These are phyloP conservation scores for Suhomyces taliae DNA, from an alignment of 1,139 yeast species.

Conservation along the genomic window DNA sequence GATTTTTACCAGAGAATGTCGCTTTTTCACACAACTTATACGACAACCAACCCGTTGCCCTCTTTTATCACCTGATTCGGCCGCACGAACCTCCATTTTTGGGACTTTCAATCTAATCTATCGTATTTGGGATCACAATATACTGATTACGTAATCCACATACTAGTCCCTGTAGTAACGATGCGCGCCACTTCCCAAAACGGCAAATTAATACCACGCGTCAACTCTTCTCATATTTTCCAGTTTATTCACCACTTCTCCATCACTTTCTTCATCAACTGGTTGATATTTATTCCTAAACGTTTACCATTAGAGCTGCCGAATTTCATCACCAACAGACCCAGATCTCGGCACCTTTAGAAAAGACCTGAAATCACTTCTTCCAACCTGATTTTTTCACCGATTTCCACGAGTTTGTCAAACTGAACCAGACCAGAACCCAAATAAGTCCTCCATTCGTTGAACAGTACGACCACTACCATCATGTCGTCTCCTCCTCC, in stretches of 20 bases:
- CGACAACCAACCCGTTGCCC: too few relatives aligned
- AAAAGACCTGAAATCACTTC: too few relatives aligned
- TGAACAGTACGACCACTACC: background rate
- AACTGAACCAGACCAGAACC: too few relatives aligned
- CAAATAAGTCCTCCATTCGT: background rate
- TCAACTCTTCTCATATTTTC: slow-evolving; percentile 2
- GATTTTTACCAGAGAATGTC: too few relatives aligned
- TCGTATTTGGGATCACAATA: background rate
- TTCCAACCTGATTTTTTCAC: too few relatives aligned
- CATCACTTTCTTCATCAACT: background rate
- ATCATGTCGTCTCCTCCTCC: slow-evolving; percentile 25
- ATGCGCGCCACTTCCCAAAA: slow-evolving; percentile 4
- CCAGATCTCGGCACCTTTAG: too few relatives aligned
- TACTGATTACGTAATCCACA: background rate
- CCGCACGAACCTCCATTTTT: too few relatives aligned
- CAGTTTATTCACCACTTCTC: background rate
- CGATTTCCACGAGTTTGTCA: too few relatives aligned
- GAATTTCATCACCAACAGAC: too few relatives aligned
- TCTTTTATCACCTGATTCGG: too few relatives aligned
- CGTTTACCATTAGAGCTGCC: background rate
- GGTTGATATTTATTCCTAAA: background rate
- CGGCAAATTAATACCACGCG: slow-evolving; percentile 9
- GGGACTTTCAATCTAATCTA: too few relatives aligned
- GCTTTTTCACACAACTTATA: too few relatives aligned
- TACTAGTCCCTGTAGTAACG: background rate